Percentiles rank a stretch among this genome's conserved stretches.
Evolutionary conservation across 2,329 filamentous ascomycete species (phyloP).

Genomic region (Xylariales sp.): DNA sequence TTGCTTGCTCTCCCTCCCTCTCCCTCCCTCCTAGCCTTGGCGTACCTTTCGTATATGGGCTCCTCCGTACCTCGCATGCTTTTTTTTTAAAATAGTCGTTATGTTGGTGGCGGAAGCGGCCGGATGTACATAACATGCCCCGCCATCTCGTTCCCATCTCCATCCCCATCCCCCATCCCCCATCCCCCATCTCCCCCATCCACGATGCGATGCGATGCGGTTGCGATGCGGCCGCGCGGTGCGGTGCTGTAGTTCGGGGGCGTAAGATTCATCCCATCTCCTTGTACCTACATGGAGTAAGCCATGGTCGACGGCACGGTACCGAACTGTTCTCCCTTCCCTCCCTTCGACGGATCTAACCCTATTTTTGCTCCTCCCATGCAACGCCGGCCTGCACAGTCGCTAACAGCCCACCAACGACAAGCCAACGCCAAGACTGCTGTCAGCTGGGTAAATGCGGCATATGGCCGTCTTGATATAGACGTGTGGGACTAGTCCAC

Average conservation of each 20-base stretch:
- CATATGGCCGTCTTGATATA: neutral
- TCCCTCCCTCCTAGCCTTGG: conserved; percentile 3
- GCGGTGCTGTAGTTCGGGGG: too few species aligned
- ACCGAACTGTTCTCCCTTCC: neutral
- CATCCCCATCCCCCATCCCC: too few species aligned
- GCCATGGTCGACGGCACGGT: neutral
- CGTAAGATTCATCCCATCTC: too few species aligned
- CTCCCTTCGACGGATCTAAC: conserved; percentile 1
- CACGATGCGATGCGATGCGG: too few species aligned
- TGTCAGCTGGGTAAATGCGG: neutral
- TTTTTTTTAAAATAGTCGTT: too few species aligned
- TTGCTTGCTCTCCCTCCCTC: neutral
- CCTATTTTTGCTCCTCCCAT: conserved; percentile 14
- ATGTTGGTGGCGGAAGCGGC: conserved; percentile 7
- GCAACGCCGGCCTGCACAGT: conserved; percentile 4
- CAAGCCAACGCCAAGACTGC: neutral
- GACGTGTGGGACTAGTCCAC: too few species aligned
- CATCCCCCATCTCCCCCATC: too few species aligned
- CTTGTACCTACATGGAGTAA: too few species aligned
- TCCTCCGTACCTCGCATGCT: neutral
- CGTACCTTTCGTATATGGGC: neutral
- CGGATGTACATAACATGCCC: too few species aligned
- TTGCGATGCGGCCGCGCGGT: too few species aligned
- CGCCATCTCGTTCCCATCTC: too few species aligned
- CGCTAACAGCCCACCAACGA: neutral